These are phyloP conservation scores for Candida endomychidarum DNA, from an alignment of 805 yeast genomes.

Conservation along the genomic window DNA sequence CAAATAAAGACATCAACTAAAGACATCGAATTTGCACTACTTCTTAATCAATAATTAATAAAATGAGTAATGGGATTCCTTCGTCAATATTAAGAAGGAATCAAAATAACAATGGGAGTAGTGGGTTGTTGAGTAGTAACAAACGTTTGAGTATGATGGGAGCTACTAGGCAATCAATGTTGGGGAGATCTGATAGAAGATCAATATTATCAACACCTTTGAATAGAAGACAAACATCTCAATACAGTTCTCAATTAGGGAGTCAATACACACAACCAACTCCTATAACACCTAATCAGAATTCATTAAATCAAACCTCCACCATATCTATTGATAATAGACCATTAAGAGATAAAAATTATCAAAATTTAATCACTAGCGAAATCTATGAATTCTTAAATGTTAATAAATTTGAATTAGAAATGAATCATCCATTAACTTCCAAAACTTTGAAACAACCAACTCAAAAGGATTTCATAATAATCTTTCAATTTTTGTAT, in stretches of 20 bases:
- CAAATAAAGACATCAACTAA: background rate
- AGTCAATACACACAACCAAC: conserved; percentile 7
- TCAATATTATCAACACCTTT: conserved; percentile 16
- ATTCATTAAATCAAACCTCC: background rate
- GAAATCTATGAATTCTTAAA: conserved; percentile 66
- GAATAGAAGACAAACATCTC: conserved; percentile 8
- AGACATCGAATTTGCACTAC: conserved; percentile 1
- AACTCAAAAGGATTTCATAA: conserved; percentile 81
- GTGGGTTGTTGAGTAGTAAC: conserved; percentile 3
- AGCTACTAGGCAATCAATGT: conserved; percentile 12
- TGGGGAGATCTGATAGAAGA: conserved; percentile 11
- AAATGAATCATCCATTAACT: conserved; percentile 68
- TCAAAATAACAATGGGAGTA: background rate
- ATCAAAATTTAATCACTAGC: conserved; percentile 63
- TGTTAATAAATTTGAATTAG: conserved; percentile 67
- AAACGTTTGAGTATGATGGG: conserved; percentile 15
- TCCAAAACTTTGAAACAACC: conserved; percentile 68
- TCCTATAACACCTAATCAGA: conserved; percentile 5
- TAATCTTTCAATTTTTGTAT: conserved; percentile 79
- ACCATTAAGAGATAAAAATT: conserved; percentile 72
- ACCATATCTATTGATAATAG: conserved; percentile 54
- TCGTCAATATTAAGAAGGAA: conserved; percentile 6
- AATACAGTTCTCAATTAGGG: conserved; percentile 4
- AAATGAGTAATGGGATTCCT: conserved; percentile 10
- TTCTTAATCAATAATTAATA: background rate